phyloP scores from a whole-genome alignment of 2,329 filamentous ascomycete species.

The Lachnellula occidentalis region DNA sequence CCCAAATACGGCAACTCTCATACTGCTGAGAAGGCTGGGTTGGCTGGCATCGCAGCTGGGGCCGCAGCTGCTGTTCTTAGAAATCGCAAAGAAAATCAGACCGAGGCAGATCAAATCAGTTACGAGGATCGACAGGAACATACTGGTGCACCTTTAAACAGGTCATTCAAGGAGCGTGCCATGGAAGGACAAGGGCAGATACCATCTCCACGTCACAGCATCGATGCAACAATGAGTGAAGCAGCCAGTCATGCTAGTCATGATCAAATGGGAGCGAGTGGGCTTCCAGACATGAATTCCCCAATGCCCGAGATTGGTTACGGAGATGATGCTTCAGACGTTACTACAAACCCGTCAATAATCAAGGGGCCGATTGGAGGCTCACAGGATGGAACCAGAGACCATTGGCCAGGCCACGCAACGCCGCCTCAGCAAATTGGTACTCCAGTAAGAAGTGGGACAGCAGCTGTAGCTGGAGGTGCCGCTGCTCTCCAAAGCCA shows the following conservation, averaged over 20 bases:
- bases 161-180: conserved; percentile 62
- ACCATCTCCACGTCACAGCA: conserved; percentile 51
- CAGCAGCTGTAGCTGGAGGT: conserved; percentile 49
- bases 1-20: conserved; percentile 23
- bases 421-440: conserved; percentile 39
- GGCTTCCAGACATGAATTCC: conserved; percentile 61
- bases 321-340: conserved; percentile 53
- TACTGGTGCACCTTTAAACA: conserved; percentile 51
- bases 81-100: conserved; percentile 21
- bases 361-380: conserved; percentile 65
- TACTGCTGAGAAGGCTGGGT: conserved; percentile 23
- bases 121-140: conserved; percentile 25
- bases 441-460: conserved; percentile 30
- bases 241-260: conserved; percentile 27
- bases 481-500: conserved; percentile 47
- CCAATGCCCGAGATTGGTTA: conserved; percentile 76
- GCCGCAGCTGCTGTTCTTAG: conserved; percentile 27
- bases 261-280: conserved; percentile 60
- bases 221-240: conserved; percentile 50
- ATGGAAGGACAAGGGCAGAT: conserved; percentile 50
- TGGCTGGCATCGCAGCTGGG: conserved; percentile 24
- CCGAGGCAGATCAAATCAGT: conserved; percentile 22
- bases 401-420: conserved; percentile 51
- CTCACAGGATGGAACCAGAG: conserved; percentile 26
- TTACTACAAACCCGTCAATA: conserved; percentile 79